Base-by-base conservation (phyloP, 768 basidiomycete genomes). In the Dioszegia hungarica region DNA sequence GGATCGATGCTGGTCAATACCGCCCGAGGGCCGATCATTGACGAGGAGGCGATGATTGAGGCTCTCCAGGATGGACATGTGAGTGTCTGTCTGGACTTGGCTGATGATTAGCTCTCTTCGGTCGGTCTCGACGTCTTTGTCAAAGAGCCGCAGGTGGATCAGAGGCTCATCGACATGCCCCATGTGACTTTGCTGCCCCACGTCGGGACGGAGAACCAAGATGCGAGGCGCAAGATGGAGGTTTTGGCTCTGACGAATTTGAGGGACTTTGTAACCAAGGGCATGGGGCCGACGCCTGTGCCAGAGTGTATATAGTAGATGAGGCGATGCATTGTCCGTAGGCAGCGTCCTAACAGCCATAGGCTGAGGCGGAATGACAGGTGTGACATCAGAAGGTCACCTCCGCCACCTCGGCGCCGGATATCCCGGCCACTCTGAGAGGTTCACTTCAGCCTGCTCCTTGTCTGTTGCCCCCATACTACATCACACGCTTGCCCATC, bases 91-190 rank as follows among this genome's bases (percentile, higher is more conserved):
- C 67, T 87, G 78, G 22, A 46, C 22, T 10, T 22, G 9, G 25
- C n/a, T 29, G 27, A 41, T 24, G 5, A 39, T 33, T 33, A 60
- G 47, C 43, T 56, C 22, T 14, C 28, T 11, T 58, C 56, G 2
- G 87, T 87, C 22, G 90, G 90, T 3, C 79, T 93, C 28, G 89
- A 93, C 63, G 90, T 92, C 20, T 90, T 66, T 77, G 88, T 89
- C 9, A 81, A 91, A 75, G 90, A 93, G 72, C 90, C 91, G 0
- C 74, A 83, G 51, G 84, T 93, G 39, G 87, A 92, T 68, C 85
- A 87, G 1, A 82, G 85, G 8, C 77, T 94, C 25, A 81, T 93
- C 54, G 82, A 83, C 20, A 87, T 89, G 76, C 84, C 86, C 3
- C 84, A 89, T 62, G 85, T 89, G 56, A 86, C 86, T 20, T 80